Evolutionary conservation across 2,329 filamentous ascomycete species (phyloP).

Genomic region (Clonostachys sp.): DNA sequence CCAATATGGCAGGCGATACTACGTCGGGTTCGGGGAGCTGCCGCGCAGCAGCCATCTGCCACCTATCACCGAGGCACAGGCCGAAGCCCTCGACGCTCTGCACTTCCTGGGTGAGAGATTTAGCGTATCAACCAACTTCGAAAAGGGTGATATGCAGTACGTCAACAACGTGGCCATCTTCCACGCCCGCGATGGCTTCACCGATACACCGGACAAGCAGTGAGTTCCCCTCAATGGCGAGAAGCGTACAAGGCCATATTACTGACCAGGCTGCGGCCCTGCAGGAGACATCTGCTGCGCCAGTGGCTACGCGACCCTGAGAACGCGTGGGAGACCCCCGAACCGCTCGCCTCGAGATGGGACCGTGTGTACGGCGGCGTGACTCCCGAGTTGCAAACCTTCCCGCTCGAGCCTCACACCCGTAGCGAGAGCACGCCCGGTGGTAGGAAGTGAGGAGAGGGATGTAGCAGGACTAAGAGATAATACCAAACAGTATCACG

Average conservation of each 20-base stretch:
- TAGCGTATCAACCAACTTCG: constrained; percentile 36
- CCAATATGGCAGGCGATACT: constrained; percentile 55
- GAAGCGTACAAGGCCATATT: background rate
- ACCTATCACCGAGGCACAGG: constrained; percentile 47
- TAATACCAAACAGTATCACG: too few relatives aligned
- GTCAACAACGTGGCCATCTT: constrained; percentile 51
- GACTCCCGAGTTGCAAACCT: constrained; percentile 43
- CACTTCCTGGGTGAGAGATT: constrained; percentile 43
- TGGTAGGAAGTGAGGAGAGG: too few relatives aligned
- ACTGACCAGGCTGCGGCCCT: background rate
- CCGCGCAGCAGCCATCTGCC: constrained; percentile 50
- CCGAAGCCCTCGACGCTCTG: constrained; percentile 45
- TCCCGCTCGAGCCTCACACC: constrained; percentile 47
- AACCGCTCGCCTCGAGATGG: constrained; percentile 40
- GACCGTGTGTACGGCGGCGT: constrained; percentile 47
- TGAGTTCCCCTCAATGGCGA: constrained; percentile 17
- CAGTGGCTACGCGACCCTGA: constrained; percentile 46
- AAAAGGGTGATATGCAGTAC: constrained; percentile 48
- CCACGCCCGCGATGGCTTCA: constrained; percentile 46
- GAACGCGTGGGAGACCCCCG: constrained; percentile 41
- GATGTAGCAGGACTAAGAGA: too few relatives aligned
- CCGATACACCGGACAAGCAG: constrained; percentile 34
- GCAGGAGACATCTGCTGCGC: constrained; percentile 39
- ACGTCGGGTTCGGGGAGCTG: constrained; percentile 51
- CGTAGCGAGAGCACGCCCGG: constrained; percentile 11